Percentiles rank a stretch among this genome's conserved stretches.
phyloP scores from a whole-genome alignment of 2,329 filamentous ascomycete genomes.

The Cladophialophora yegresii region DNA sequence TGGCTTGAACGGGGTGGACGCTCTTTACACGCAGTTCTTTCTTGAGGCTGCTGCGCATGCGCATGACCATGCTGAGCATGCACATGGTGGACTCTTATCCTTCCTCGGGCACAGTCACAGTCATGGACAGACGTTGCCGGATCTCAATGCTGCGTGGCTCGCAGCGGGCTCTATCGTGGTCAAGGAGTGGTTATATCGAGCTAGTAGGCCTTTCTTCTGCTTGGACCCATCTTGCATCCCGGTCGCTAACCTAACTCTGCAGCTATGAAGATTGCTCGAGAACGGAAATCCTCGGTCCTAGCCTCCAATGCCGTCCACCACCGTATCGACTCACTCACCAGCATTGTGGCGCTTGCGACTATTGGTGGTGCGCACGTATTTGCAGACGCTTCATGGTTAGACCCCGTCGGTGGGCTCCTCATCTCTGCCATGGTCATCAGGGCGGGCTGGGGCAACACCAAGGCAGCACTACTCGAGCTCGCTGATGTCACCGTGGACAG shows the following conservation, averaged over 20 bases:
- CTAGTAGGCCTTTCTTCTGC: slow-evolving; percentile 66
- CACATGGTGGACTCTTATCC: slow-evolving; percentile 54
- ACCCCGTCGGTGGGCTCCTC: slow-evolving; percentile 87
- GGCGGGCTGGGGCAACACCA: slow-evolving; percentile 84
- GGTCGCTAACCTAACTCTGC: slow-evolving; percentile 19
- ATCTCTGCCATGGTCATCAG: slow-evolving; percentile 93
- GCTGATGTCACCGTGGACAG: slow-evolving; percentile 87
- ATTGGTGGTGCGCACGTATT: slow-evolving; percentile 89
- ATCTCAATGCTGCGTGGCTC: slow-evolving; percentile 92
- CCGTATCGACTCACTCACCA: slow-evolving; percentile 91
- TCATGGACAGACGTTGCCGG: slow-evolving; percentile 68
- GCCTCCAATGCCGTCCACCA: slow-evolving; percentile 96
- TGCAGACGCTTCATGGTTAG: slow-evolving; percentile 83
- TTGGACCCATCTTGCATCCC: slow-evolving; percentile 2
- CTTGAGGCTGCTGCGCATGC: slow-evolving; percentile 63
- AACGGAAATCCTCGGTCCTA: slow-evolving; percentile 92
- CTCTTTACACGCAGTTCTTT: slow-evolving; percentile 72
- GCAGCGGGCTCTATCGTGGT: slow-evolving; percentile 84
- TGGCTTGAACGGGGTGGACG: slow-evolving; percentile 73
- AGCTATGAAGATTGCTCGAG: slow-evolving; percentile 94
- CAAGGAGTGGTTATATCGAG: slow-evolving; percentile 96
- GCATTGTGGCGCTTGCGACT: slow-evolving; percentile 84
- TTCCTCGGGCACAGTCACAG: slow-evolving; percentile 61
- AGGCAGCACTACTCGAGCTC: slow-evolving; percentile 78
- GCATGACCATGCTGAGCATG: slow-evolving; percentile 40